A percentile compares a stretch with the other conserved stretches of the same genome.
Evolutionary conservation across 345 rosid species (phyloP).

Genomic region (Bruguiera parviflora): DNA sequence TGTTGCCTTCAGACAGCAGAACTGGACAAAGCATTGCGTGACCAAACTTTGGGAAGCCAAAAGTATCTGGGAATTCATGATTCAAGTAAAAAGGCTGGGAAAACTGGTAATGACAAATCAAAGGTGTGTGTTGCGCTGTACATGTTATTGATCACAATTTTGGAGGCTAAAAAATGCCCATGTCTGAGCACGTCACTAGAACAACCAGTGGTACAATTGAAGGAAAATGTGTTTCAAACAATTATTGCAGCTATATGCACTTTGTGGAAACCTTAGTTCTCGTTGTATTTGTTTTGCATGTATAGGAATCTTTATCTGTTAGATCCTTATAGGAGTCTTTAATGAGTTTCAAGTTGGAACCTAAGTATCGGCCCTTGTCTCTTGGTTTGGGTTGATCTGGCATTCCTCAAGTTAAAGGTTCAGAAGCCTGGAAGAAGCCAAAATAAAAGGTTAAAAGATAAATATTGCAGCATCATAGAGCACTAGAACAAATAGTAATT

Average conservation of each 20-base stretch:
- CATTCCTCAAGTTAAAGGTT: too few species aligned
- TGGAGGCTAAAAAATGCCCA: not conserved
- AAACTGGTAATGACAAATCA: constrained; percentile 24
- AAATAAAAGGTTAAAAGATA: not conserved
- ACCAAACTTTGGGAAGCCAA: constrained; percentile 30
- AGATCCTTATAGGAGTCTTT: not conserved
- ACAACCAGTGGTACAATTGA: not conserved
- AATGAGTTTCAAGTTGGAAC: not conserved
- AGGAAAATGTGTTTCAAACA: not conserved
- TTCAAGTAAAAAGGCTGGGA: constrained; percentile 28
- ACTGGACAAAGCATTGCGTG: constrained; percentile 45
- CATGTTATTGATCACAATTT: constrained; percentile 4
- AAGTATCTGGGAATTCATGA: constrained; percentile 21
- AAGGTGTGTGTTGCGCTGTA: constrained; percentile 35
- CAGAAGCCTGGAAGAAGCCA: too few species aligned
- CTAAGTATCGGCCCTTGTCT: too few species aligned
- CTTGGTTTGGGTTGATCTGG: too few species aligned
- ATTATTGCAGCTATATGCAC: not conserved
- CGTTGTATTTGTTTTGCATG: not conserved
- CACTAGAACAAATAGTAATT: too few species aligned
- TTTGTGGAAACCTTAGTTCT: not conserved
- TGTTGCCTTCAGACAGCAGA: constrained; percentile 61
- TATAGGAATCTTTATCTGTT: not conserved
- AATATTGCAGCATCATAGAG: not conserved
- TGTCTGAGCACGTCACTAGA: not conserved